Evolutionary conservation across 2,329 filamentous ascomycete species (phyloP), one percentile per base, ranked within the genome.

Genomic region (Xylariaceae sp.): DNA sequence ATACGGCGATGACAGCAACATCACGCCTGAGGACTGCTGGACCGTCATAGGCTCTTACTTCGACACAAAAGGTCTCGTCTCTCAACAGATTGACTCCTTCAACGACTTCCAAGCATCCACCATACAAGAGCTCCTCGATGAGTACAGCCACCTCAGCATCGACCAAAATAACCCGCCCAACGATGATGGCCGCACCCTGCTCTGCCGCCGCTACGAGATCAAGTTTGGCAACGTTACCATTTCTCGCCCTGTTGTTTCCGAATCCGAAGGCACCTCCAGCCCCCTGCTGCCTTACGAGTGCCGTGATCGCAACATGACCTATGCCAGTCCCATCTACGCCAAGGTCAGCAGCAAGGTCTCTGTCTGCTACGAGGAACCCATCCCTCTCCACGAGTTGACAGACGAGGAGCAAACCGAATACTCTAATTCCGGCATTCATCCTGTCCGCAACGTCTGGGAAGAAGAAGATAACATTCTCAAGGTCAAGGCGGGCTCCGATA

Each of bases 21-120:
- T 97, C 71, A 95, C 91, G 21, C 88, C 91, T 50, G 93, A 97
- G 73, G 94, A 98, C 71, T 96, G 90, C 75, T 98, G 94, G 93
- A 87, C 86, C 55, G 92, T 97, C 62, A 97, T 98, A 65, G 90
- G 88, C 45, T 87, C 93, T 8, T 97, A 96, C 75, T 98, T 98
- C 72, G 89, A 96, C 59, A 80, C 83, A 52, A 98, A 97, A 71
- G 92, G 93, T 61, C 79, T 98, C 23, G 93, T 95, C 19, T 95
- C 93, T 14, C 92, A 98, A 70, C 93, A 98, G 73, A 84, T 97
- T 52, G 92, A 97, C 66, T 98, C 94, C 0, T 98, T 95, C 70
- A 90, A 98, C 70, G 91, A 97, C 65, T 98, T 98, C 62, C 91
- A 93, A 46, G 84, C 86, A 49, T 90, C 88, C 19, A 96, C 91